Evolutionary conservation across 1,284 basidiomycete genomes (phyloP).

Genomic region (Cryptococcus jaspeensis): DNA sequence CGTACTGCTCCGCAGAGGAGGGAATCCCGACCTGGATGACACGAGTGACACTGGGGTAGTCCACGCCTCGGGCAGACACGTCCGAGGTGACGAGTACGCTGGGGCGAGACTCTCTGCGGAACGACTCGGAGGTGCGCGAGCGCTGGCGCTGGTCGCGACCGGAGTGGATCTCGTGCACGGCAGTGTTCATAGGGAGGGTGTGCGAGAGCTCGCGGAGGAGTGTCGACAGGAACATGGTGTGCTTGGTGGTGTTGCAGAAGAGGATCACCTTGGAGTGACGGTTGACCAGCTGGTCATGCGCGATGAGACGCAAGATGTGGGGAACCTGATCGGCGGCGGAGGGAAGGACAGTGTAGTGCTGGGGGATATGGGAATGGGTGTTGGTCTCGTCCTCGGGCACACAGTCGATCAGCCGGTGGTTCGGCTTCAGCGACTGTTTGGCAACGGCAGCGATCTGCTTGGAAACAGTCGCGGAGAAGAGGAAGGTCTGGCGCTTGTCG

Average conservation of each 20-base stretch:
- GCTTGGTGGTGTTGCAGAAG: constrained; percentile 86
- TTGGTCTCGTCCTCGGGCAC: constrained; percentile 61
- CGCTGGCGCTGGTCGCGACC: constrained; percentile 68
- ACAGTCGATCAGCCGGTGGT: constrained; percentile 64
- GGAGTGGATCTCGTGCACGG: constrained; percentile 83
- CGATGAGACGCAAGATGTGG: constrained; percentile 75
- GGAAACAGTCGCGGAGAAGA: constrained; percentile 84
- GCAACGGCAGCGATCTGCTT: constrained; percentile 55
- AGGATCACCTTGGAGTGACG: constrained; percentile 73
- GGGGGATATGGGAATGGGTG: constrained; percentile 75
- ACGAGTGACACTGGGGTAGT: constrained; percentile 86
- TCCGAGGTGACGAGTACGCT: constrained; percentile 81
- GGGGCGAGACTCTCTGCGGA: constrained; percentile 63
- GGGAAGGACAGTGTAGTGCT: constrained; percentile 75
- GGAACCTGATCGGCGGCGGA: constrained; percentile 69
- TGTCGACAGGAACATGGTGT: constrained; percentile 72
- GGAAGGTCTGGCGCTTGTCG: constrained; percentile 77
- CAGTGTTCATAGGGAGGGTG: constrained; percentile 56
- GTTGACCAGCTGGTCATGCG: constrained; percentile 83
- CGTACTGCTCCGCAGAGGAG: constrained; percentile 69
- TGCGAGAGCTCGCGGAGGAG: constrained; percentile 59
- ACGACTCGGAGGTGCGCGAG: constrained; percentile 64
- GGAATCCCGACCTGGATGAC: constrained; percentile 92
- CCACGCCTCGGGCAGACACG: constrained; percentile 85
- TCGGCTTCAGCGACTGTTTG: constrained; percentile 58